Evolutionary conservation across 257 asterid genomes (phyloP).

Genomic region (Paraleonurus japonicus): DNA sequence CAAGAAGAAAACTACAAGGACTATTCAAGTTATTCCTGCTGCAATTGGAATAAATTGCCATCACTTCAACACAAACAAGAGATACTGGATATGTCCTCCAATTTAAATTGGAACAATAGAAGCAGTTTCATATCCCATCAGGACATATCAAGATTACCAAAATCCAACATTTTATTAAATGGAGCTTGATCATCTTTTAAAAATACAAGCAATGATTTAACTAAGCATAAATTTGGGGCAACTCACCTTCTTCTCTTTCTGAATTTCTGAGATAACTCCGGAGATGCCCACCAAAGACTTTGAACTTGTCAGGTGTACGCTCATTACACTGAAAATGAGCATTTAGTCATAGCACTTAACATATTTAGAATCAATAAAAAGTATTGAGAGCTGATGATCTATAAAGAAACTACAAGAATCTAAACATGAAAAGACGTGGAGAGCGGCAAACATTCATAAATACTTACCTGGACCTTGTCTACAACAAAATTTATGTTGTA

Average conservation of each 20-base stretch:
- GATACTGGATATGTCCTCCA: background rate
- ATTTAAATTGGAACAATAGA: background rate
- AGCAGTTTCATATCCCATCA: background rate
- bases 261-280: slow-evolving; percentile 92
- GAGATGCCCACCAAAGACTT: slow-evolving; percentile 94
- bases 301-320: slow-evolving; percentile 93
- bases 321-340: slow-evolving; percentile 66
- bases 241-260: slow-evolving; percentile 86
- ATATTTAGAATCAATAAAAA: slow-evolving; percentile 23
- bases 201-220: background rate
- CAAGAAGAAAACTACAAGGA: background rate
- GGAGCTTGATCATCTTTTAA: background rate
- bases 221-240: slow-evolving; percentile 8
- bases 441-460: background rate
- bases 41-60: background rate
- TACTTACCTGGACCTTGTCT: background rate
- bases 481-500: background rate
- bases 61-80: background rate
- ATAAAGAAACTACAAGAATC: background rate
- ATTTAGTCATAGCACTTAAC: slow-evolving; percentile 14
- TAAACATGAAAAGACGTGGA: background rate
- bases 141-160: background rate
- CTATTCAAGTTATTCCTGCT: background rate
- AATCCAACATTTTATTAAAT: slow-evolving; percentile 7
- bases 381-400: slow-evolving; percentile 7